Conservation (phyloP, 192 early-diverging fungal genomes). For the Dissophora ornata region DNA sequence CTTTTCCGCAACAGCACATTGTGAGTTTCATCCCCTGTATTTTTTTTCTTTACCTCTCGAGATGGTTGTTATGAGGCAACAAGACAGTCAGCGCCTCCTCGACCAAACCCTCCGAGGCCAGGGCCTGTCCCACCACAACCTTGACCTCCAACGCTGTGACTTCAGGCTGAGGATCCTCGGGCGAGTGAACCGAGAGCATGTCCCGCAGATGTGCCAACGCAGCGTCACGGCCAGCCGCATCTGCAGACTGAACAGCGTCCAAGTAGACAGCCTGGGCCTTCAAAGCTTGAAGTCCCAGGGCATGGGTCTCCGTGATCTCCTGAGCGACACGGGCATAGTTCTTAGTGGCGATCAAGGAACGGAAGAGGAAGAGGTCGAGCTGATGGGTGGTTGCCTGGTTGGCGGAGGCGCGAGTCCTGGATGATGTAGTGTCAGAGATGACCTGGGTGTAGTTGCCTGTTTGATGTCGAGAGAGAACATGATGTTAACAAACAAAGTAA, state of each 20-base stretch:
- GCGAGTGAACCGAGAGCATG: slow-evolving; percentile 60
- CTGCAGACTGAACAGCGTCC: slow-evolving; percentile 60
- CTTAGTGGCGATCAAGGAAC: slow-evolving; percentile 84
- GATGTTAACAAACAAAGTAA: too few relatives aligned
- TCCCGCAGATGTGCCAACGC: slow-evolving; percentile 61
- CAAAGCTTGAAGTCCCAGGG: slow-evolving; percentile 74
- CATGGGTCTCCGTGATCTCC: slow-evolving; percentile 67
- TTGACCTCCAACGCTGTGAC: slow-evolving; percentile 61
- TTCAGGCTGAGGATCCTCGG: slow-evolving; percentile 59
- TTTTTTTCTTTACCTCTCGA: slow-evolving; percentile 78
- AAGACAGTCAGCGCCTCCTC: slow-evolving; percentile 82
- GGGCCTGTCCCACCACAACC: slow-evolving; percentile 72
- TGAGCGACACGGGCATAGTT: slow-evolving; percentile 74
- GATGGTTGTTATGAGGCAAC: slow-evolving; percentile 73
- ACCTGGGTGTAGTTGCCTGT: slow-evolving; percentile 38
- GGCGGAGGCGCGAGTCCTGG: slow-evolving; percentile 72
- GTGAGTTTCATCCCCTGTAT: neutral
- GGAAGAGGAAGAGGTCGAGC: slow-evolving; percentile 76
- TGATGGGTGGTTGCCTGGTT: slow-evolving; percentile 67
- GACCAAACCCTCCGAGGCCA: slow-evolving; percentile 64
- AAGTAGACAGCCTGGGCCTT: slow-evolving; percentile 71
- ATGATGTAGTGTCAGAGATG: slow-evolving; percentile 51
- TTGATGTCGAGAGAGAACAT: neutral
- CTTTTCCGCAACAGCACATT: neutral
- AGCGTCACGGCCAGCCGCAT: slow-evolving; percentile 53